Conservation (phyloP, 1,284 basidiomycete genomes). For the Fomes fomentarius region DNA sequence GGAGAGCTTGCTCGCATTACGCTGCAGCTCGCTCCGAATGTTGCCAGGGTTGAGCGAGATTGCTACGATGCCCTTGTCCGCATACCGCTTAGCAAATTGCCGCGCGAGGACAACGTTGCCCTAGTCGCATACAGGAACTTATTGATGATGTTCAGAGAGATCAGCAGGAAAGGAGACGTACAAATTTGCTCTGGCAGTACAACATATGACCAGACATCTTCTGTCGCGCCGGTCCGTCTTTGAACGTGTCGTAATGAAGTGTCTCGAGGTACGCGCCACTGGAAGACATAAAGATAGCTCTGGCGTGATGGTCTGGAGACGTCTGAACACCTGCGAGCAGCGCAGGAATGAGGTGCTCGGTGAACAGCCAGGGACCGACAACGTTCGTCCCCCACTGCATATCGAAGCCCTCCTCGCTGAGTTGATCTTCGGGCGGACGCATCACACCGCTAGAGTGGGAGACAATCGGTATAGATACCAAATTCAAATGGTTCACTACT, state of each 20-base stretch:
- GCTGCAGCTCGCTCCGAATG: conserved; percentile 7
- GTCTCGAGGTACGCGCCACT: conserved; percentile 31
- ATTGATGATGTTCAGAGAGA: not conserved
- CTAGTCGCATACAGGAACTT: not conserved
- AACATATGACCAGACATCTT: conserved; percentile 31
- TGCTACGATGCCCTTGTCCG: conserved; percentile 4
- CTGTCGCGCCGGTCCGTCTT: conserved; percentile 31
- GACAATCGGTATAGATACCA: too few relatives aligned
- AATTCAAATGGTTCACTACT: conserved; percentile 11
- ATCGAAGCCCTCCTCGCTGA: conserved; percentile 51
- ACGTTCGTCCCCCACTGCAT: conserved; percentile 56
- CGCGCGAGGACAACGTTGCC: conserved; percentile 3
- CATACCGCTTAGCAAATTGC: conserved; percentile 3
- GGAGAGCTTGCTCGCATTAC: not conserved
- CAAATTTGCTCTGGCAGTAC: conserved; percentile 51
- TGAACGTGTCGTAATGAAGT: conserved; percentile 34
- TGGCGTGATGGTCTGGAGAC: conserved; percentile 38
- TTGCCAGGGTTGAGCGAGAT: conserved; percentile 10
- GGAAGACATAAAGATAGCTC: conserved; percentile 48
- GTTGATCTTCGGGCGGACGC: conserved; percentile 37
- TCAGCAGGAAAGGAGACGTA: conserved; percentile 9
- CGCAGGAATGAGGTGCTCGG: conserved; percentile 44
- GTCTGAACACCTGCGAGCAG: conserved; percentile 37
- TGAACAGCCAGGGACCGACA: conserved; percentile 46
- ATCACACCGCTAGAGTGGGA: conserved; percentile 37